Evolutionary conservation across 2,329 filamentous ascomycete genomes (phyloP).

Genomic region (Arthrobotrys musiformis): DNA sequence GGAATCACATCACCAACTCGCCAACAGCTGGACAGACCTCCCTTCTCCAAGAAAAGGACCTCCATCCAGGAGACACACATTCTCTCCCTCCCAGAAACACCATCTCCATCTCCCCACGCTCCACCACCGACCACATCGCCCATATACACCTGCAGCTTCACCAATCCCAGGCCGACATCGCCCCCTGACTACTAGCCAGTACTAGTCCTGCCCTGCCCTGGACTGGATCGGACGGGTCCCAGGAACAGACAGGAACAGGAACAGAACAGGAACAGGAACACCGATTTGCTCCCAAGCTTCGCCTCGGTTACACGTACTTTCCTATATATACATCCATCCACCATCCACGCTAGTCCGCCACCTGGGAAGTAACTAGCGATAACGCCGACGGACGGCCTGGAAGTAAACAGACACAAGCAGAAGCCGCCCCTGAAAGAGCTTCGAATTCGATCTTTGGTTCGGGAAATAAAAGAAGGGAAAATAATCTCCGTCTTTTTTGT

Average conservation of each 20-base stretch:
- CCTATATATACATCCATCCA: conserved; percentile 16
- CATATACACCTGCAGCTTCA: background rate
- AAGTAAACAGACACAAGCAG: conserved; percentile 7
- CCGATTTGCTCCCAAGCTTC: conserved; percentile 22
- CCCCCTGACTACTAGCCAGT: too few species aligned
- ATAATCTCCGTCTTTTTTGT: conserved; percentile 7
- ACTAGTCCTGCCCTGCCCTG: conserved; percentile 17
- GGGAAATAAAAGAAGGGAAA: background rate
- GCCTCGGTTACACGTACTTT: conserved; percentile 46
- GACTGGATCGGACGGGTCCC: conserved; percentile 1
- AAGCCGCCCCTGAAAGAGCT: background rate
- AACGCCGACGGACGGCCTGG: conserved; percentile 7
- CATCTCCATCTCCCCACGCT: conserved; percentile 6
- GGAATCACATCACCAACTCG: conserved; percentile 46
- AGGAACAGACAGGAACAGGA: conserved; percentile 20
- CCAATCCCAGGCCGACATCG: background rate
- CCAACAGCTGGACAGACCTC: too few species aligned
- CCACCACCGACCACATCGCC: conserved; percentile 4
- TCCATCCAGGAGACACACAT: conserved; percentile 9
- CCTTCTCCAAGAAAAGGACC: conserved; percentile 20
- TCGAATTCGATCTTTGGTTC: background rate
- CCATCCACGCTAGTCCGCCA: conserved; percentile 9
- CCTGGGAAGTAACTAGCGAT: conserved; percentile 7
- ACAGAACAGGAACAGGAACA: conserved; percentile 20
- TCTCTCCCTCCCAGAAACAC: conserved; percentile 21